phyloP scores from a whole-genome alignment of 2,329 filamentous ascomycete species.

The Diaporthe sp. region DNA sequence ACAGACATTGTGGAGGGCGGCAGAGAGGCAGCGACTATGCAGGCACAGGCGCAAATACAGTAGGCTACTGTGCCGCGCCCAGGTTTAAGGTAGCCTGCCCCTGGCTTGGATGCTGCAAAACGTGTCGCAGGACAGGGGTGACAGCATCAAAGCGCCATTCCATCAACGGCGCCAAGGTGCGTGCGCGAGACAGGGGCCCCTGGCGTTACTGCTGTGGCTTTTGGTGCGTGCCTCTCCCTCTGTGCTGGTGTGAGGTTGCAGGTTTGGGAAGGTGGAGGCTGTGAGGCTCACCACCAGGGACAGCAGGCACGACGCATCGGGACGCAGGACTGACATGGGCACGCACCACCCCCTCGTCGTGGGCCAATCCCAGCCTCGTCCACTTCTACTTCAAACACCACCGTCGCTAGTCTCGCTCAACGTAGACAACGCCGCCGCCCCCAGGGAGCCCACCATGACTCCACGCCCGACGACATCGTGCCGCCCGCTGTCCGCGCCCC shows the following conservation, averaged over 20 bases:
- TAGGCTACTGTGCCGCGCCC: background rate
- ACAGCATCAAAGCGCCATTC: constrained; percentile 24
- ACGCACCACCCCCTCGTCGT: constrained; percentile 7
- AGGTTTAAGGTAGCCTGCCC: constrained; percentile 25
- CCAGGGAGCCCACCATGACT: constrained; percentile 12
- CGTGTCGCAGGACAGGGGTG: constrained; percentile 33
- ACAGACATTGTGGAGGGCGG: background rate
- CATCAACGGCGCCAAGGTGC: constrained; percentile 19
- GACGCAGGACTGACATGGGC: constrained; percentile 15
- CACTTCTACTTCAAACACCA: constrained; percentile 33
- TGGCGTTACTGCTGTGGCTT: background rate
- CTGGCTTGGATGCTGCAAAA: constrained; percentile 31
- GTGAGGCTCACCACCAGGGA: constrained; percentile 17
- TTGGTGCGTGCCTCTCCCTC: background rate
- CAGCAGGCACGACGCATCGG: constrained; percentile 25
- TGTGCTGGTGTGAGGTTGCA: no score
- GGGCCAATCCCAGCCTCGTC: constrained; percentile 29
- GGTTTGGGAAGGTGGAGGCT: background rate
- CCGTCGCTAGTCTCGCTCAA: constrained; percentile 30
- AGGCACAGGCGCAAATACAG: background rate
- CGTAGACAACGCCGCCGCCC: constrained; percentile 21
- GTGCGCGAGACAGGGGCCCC: background rate
- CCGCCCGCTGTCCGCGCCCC: background rate
- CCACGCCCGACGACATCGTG: constrained; percentile 19
- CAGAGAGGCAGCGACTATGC: constrained; percentile 9